Conservation (phyloP, 371 early-diverging fungal species). For the Rhizopus arrhizus region DNA sequence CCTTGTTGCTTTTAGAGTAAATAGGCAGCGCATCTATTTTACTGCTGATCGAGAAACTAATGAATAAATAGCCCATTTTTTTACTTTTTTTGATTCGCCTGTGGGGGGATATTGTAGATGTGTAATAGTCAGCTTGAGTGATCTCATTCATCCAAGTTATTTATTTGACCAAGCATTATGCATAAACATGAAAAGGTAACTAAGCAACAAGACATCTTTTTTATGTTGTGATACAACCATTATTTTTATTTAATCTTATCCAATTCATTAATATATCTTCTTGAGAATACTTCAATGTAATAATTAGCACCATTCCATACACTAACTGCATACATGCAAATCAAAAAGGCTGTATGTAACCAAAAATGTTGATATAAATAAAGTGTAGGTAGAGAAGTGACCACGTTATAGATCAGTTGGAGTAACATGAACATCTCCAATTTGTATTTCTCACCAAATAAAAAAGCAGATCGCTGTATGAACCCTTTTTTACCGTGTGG, state of each 20-base stretch:
- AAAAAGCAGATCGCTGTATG: conserved; percentile 52
- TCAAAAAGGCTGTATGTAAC: conserved; percentile 61
- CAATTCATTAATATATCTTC: conserved; percentile 61
- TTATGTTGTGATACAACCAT: too few species aligned
- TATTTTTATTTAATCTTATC: conserved; percentile 27
- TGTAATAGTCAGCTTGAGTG: too few species aligned
- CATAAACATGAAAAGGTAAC: too few species aligned
- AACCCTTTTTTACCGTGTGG: conserved; percentile 47
- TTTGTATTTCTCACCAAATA: conserved; percentile 60
- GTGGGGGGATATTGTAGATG: too few species aligned
- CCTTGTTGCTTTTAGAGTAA: too few species aligned
- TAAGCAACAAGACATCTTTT: too few species aligned
- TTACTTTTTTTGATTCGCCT: too few species aligned
- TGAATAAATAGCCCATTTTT: too few species aligned
- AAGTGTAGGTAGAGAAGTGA: conserved; percentile 49
- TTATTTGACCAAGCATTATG: too few species aligned
- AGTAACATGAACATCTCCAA: conserved; percentile 68
- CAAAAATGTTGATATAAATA: conserved; percentile 53
- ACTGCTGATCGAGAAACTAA: too few species aligned
- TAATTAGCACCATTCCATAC: conserved; percentile 75
- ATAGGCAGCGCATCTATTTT: too few species aligned
- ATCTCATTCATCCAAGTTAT: too few species aligned
- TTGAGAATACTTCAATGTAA: conserved; percentile 74
- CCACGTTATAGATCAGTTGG: conserved; percentile 60
- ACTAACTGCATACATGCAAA: conserved; percentile 59